Conservation (phyloP, 2,329 filamentous ascomycete species). For the Fusarium sororula region DNA sequence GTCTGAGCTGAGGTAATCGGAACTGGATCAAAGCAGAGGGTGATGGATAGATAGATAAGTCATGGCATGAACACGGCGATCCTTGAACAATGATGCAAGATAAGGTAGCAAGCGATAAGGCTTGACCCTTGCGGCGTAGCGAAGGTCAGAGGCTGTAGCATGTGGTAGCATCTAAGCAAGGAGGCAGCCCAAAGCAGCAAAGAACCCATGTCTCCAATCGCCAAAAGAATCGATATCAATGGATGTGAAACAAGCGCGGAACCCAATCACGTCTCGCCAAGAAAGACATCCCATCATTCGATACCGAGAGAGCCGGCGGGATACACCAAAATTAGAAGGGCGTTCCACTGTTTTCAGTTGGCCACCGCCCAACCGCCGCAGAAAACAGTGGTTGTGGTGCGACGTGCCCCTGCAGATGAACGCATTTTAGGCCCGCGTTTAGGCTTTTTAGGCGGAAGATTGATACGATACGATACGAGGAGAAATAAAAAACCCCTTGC, state of each 20-base stretch:
- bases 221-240: background rate
- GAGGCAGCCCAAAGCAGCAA: constrained; percentile 11
- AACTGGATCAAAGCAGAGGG: background rate
- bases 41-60: constrained; percentile 4
- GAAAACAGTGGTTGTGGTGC: constrained; percentile 36
- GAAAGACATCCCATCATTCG: background rate
- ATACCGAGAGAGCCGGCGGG: constrained; percentile 7
- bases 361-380: constrained; percentile 21
- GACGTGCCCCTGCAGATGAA: constrained; percentile 36
- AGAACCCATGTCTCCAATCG: background rate
- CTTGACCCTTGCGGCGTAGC: constrained; percentile 2
- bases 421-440: background rate
- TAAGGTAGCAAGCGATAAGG: background rate
- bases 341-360: constrained; percentile 26
- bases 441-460: background rate
- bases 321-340: constrained; percentile 23
- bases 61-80: constrained; percentile 20
- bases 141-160: constrained; percentile 19
- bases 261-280: constrained; percentile 19
- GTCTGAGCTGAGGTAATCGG: constrained; percentile 61
- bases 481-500: background rate
- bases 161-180: constrained; percentile 23
- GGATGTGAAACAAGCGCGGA: constrained; percentile 9
- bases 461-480: constrained; percentile 17
- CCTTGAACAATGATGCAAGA: constrained; percentile 7